Evolutionary conservation across 257 asterid species (phyloP), one percentile per base, ranked within the genome.

Genomic region (Solanum ossicruentum): DNA sequence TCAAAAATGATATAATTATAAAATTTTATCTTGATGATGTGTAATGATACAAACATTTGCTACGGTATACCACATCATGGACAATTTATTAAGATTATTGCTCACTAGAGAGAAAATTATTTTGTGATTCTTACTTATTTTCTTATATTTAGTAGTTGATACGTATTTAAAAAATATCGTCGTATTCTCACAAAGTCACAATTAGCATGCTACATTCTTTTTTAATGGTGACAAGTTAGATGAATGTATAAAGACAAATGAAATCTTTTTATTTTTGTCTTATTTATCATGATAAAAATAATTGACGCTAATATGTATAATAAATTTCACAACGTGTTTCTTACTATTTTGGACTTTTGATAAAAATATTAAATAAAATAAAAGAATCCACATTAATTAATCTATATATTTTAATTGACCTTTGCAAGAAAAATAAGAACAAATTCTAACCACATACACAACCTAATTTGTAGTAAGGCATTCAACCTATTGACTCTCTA

Each of bases 161-260:
- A 20, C 63, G 3, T 18, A 0, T 3, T 12, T 57, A 0, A 0
- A 18, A 57, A 18, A 3, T 57, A 36, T 36, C 6, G 1, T 36
- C 41, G 5, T 36, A 4, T 36, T 3, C 6, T 36, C 41, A 3
- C 36, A 32, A 32, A 32, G 36, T 36, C 41, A 36, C 8, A 13
- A 52, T 5, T 52, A 52, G 57, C 1, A 26, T 26, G 41, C 0
- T 65, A 32, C 32, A 32, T 16, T 32, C 63, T 23, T 10, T 26
- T 28, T 21, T 28, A 66, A 66, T 66, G 6, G 15, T 66, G 28
- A 63, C 71, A 63, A 12, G 2, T 63, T 26, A 2, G 41, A 63
- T 63, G 20, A 63, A 26, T 12, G 71, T 12, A 26, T 12, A 41
- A 63, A 39, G 75, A 67, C 21, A 32, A 32, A 16, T 67, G 18